phyloP scores from a whole-genome alignment of 179 eudicot species.

The Actinidia polygama region DNA sequence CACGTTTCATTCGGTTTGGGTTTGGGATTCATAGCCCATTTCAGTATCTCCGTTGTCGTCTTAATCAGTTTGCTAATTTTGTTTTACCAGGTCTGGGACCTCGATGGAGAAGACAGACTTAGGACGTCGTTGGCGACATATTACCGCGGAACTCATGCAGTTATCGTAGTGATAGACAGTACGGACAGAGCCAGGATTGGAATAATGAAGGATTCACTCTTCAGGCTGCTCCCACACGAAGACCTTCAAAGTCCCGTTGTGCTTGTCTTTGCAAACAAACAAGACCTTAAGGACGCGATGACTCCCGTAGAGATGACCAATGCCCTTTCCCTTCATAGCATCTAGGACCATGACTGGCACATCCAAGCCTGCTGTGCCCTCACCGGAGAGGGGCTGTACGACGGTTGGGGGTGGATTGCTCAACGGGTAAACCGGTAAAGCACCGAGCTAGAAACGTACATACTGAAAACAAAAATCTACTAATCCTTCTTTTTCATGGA shows the following conservation, averaged over 20 bases:
- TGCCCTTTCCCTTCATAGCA: constrained; percentile 90
- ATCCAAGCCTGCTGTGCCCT: constrained; percentile 89
- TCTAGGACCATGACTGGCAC: constrained; percentile 97
- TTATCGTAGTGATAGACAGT: constrained; percentile 95
- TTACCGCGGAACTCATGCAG: constrained; percentile 96
- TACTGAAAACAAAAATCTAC: too few species aligned
- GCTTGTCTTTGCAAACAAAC: constrained; percentile 90
- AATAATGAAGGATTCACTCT: constrained; percentile 89
- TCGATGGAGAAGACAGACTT: constrained; percentile 97
- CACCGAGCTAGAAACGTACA: constrained; percentile 51
- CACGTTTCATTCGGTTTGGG: background rate
- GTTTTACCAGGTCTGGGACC: constrained; percentile 84
- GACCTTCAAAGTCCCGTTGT: constrained; percentile 83
- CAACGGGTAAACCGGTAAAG: constrained; percentile 83
- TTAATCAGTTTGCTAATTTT: background rate
- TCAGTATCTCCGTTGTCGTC: background rate
- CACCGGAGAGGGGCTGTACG: constrained; percentile 96
- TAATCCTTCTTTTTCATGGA: background rate
- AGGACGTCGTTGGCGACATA: constrained; percentile 97
- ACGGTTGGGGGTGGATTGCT: constrained; percentile 98
- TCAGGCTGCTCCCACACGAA: constrained; percentile 79
- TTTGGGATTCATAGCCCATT: background rate
- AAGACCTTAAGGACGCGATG: constrained; percentile 95
- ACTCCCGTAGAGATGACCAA: constrained; percentile 92
- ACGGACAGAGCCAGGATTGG: constrained; percentile 91